Base-by-base conservation (phyloP, 164 flowering plant species). In the Kingdonia uniflora region DNA sequence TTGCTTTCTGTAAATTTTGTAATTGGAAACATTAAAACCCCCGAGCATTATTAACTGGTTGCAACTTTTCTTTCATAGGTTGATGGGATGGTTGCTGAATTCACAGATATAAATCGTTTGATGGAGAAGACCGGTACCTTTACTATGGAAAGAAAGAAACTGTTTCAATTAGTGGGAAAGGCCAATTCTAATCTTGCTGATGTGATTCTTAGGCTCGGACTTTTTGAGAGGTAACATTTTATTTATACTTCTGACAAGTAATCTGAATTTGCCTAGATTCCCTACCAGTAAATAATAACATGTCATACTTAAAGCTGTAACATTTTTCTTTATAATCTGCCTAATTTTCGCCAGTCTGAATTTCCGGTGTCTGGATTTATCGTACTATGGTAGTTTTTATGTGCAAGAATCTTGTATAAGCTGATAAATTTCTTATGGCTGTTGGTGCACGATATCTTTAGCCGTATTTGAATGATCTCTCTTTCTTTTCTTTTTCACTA, bases 1-100 rank as follows among this genome's bases (percentile, higher is more conserved):
- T 3, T 29, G 4, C 47, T 49, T 16, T 26, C 13, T 55, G n/a
- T 29, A 24, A 14, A 19, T 15, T 49, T 26, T 49, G 5, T 19
- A 22, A 24, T 51, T 14, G 42, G 10, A 47, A 24, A 14, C 12
- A 21, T 37, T 29, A 11, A 3, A 4, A 23, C 15, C 21, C 16
- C 7, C 2, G 5, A 47, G 14, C 49, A 10, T 24, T 35, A 19
- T 19, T 12, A 41, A 17, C 21, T 19, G 26, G 15, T 25, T 58
- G 14, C 14, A 6, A 42, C 35, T 49, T 40, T 29, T 58, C 35
- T 40, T 38, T 59, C 50, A 39, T 66, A 92, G 98, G 96, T 92
- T 56, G 95, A 92, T 76, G 96, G 95, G 16, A 87, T 92, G 85
- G 95, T 92, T 74, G 96, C 83, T 55, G 96, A 92, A 62, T 88